phyloP scores from a whole-genome alignment of 345 rosid species.

The Brassica carinata region DNA sequence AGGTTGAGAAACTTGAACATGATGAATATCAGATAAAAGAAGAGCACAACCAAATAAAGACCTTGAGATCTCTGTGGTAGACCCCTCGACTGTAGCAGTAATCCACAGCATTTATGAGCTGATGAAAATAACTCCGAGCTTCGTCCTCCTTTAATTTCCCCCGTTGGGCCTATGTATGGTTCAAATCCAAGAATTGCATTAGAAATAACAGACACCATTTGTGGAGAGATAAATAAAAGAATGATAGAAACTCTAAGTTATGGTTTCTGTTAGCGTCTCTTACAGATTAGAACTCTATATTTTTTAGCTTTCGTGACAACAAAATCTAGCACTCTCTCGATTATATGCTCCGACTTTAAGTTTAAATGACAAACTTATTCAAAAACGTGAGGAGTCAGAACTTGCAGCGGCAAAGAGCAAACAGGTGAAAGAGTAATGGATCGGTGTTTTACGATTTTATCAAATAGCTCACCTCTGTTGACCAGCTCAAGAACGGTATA shows the following conservation, averaged over 20 bases:
- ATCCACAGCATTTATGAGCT: slow-evolving; percentile 62
- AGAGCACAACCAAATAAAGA: slow-evolving; percentile 10
- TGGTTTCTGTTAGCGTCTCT: not conserved
- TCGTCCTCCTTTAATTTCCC: slow-evolving; percentile 65
- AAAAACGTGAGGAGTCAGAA: not conserved
- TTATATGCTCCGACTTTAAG: no score
- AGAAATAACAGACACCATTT: not conserved
- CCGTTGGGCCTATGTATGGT: slow-evolving; percentile 55
- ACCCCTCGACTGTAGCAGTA: slow-evolving; percentile 71
- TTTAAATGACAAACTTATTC: not conserved
- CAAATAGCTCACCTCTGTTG: slow-evolving; percentile 90
- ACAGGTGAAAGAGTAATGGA: not conserved
- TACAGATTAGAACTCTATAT: not conserved
- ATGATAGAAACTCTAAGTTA: not conserved
- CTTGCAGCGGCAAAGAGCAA: not conserved
- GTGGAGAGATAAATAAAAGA: not conserved
- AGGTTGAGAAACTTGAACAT: slow-evolving; percentile 3
- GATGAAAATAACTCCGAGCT: slow-evolving; percentile 62
- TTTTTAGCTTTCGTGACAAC: not conserved
- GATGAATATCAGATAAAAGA: slow-evolving; percentile 1
- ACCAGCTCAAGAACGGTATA: slow-evolving; percentile 85
- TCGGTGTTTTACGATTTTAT: slow-evolving; percentile 69
- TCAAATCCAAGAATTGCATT: not conserved
- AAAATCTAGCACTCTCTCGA: not conserved
- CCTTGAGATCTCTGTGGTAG: slow-evolving; percentile 57